Base-by-base conservation (phyloP, 2,329 filamentous ascomycete species). In the Teratosphaeria viscida region DNA sequence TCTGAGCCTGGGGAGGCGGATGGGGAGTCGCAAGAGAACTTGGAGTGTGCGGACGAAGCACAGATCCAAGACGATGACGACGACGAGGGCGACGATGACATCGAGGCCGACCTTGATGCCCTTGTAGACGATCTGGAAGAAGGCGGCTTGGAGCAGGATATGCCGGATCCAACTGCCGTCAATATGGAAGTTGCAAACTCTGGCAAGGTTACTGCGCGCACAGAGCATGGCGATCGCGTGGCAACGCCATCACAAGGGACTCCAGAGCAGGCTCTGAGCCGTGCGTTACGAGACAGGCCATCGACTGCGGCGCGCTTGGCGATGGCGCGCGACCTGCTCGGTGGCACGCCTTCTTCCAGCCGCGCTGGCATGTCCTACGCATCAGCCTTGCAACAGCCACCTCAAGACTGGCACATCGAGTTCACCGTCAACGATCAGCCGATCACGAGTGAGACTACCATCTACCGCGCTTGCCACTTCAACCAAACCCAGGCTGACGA, bases 391-490 rank as follows among this genome's bases (percentile, higher is more conserved):
- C 89, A 92, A 66, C 80, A 89, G 14, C 79, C 84, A 0, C 90
- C 92, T 1, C 88, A 95, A 70, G 92, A 97, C 70, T 99, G 94
- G 94, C 92, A 99, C 69, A 91, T 99, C 62, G 90, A 97, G 70
- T 99, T 99, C 75, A 92, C 85, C 65, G 82, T 97, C 56, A 88
- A 95, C 64, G 88, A 83, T 57, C 90, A 91, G 72, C 82, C 88
- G 1, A 88, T 99, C 60, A 81, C 89, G 0, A 94, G 92, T 66
- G 92, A 97, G 67, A 96, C 90, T 0, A 99, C 94, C 0, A 92
- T 99, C 59, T 99, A 97, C 70, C 87, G 92, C 55, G 94, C 94
- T 35, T 90, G 97, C 8, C 90, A 96, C 69, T 88, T 85, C 70
- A 84, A 81, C 76, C 80, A 83, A 61, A 74, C 79, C 14, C 76